phyloP scores from a whole-genome alignment of 352 stramenopile genomes.

The Phytopythium vexans region DNA sequence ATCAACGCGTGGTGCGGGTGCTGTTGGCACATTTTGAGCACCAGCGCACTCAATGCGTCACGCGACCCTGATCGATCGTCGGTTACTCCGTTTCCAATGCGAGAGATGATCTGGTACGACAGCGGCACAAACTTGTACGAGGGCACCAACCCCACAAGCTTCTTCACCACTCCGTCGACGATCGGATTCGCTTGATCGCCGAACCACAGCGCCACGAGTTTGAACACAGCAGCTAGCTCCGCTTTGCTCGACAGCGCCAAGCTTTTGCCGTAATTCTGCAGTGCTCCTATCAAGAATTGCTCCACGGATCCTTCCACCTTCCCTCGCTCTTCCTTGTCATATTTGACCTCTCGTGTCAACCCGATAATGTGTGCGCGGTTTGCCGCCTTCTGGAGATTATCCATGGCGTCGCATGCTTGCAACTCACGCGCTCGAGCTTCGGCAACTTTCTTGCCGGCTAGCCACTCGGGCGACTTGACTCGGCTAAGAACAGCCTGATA shows the following conservation, averaged over 20 bases:
- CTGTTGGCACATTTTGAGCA: constrained; percentile 91
- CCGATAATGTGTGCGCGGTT: constrained; percentile 71
- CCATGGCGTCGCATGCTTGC: constrained; percentile 58
- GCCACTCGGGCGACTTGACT: constrained; percentile 88
- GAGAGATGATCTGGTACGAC: constrained; percentile 97
- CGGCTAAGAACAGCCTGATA: constrained; percentile 86
- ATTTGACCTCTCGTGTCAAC: constrained; percentile 82
- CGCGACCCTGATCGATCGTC: constrained; percentile 38
- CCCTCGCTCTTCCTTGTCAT: constrained; percentile 85
- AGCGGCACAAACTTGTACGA: constrained; percentile 97
- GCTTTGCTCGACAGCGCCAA: constrained; percentile 47
- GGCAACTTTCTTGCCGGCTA: constrained; percentile 72
- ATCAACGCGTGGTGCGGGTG: constrained; percentile 97
- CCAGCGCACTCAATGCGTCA: constrained; percentile 80
- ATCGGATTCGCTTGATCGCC: constrained; percentile 72
- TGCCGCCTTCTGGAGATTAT: constrained; percentile 43
- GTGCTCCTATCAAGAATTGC: constrained; percentile 82
- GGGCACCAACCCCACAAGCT: constrained; percentile 80
- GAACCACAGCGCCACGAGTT: constrained; percentile 94
- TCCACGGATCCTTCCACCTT: constrained; percentile 84
- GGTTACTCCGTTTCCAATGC: constrained; percentile 69
- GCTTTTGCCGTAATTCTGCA: constrained; percentile 85
- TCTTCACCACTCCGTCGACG: constrained; percentile 83
- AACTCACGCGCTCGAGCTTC: constrained; percentile 67
- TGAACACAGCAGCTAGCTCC: constrained; percentile 91